Conservation (phyloP, 83 land plant species). For the Thuja plicata region DNA sequence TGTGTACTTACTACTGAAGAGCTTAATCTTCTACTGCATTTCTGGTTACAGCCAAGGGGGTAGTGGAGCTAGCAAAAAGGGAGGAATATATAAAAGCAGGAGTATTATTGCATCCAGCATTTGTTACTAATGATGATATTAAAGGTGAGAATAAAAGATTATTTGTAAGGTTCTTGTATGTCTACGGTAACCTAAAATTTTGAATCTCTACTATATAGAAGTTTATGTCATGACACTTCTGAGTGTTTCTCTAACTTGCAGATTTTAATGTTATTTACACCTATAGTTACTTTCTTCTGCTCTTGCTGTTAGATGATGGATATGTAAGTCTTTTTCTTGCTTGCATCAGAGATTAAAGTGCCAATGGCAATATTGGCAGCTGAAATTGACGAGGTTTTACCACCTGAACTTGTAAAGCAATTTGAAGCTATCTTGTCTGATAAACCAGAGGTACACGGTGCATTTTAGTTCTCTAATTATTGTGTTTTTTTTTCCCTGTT, state of each 20-base stretch:
- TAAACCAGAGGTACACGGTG: constrained; percentile 43
- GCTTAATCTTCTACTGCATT: background rate
- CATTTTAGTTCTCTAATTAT: no score
- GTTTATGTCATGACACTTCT: background rate
- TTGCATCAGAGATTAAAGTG: constrained; percentile 40
- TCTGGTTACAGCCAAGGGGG: constrained; percentile 39
- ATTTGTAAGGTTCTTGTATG: background rate
- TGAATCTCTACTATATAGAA: background rate
- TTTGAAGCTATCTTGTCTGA: constrained; percentile 41
- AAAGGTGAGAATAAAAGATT: constrained; percentile 33
- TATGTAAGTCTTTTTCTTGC: background rate
- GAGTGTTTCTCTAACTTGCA: background rate
- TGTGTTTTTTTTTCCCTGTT: no score
- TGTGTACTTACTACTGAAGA: background rate
- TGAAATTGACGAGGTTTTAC: constrained; percentile 45
- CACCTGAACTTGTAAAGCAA: constrained; percentile 39
- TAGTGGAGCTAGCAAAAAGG: constrained; percentile 36
- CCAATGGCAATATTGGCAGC: constrained; percentile 58
- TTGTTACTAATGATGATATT: constrained; percentile 57
- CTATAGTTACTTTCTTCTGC: background rate
- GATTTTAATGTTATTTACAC: background rate
- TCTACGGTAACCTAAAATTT: background rate
- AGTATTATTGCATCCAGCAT: constrained; percentile 56
- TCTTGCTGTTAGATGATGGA: background rate
- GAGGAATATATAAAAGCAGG: constrained; percentile 38